phyloP scores from a whole-genome alignment of 345 rosid species.

The Eucalyptus guilfoylei region DNA sequence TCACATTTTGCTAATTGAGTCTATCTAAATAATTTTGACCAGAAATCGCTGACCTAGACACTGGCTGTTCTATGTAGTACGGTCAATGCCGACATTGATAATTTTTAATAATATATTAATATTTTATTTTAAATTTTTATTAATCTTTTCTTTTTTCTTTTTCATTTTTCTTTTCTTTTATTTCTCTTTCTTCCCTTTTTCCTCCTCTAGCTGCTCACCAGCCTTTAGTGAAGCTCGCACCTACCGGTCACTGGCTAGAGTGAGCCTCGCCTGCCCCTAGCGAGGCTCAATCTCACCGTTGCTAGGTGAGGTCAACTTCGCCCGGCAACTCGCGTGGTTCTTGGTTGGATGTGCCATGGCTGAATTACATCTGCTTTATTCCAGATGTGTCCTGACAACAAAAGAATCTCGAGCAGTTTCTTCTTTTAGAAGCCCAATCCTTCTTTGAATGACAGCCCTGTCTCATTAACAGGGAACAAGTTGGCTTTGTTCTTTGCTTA shows the following conservation, averaged over 20 bases:
- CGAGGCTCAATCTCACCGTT: too few relatives aligned
- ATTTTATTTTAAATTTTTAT: too few relatives aligned
- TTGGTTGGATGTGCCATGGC: not conserved
- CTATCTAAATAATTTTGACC: too few relatives aligned
- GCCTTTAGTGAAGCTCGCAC: too few relatives aligned
- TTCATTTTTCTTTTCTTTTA: too few relatives aligned
- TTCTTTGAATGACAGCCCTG: not conserved
- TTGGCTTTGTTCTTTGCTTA: not conserved
- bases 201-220: too few relatives aligned
- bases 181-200: too few relatives aligned
- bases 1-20: not conserved
- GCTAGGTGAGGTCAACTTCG: too few relatives aligned
- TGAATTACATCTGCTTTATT: not conserved
- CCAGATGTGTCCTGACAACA: constrained; percentile 90
- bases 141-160: too few relatives aligned
- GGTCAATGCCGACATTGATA: rapidly evolving
- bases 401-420: constrained; percentile 81
- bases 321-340: not conserved
- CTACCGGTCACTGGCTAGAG: rapidly evolving
- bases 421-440: not conserved
- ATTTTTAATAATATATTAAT: too few relatives aligned
- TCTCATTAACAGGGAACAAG: not conserved
- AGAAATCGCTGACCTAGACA: too few relatives aligned
- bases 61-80: rapidly evolving
- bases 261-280: too few relatives aligned